phyloP scores from a whole-genome alignment of 2,329 filamentous ascomycete genomes.

The Fonsecaea nubica region DNA sequence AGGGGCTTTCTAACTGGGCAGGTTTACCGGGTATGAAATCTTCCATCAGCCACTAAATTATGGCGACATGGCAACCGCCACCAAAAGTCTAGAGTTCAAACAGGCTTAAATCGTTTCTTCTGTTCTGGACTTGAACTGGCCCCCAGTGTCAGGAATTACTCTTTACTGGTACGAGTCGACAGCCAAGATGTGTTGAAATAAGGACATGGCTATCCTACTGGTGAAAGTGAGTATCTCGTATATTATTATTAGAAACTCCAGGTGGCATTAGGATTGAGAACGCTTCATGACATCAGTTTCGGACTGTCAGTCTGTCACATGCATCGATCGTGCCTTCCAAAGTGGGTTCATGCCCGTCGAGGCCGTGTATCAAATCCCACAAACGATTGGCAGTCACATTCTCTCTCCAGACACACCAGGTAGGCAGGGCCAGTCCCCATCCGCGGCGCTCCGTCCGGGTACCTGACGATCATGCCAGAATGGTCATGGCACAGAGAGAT shows the following conservation, averaged over 20 bases:
- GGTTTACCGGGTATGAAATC: not conserved
- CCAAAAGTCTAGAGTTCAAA: not conserved
- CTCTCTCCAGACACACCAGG: too few species aligned
- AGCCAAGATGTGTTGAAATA: not conserved
- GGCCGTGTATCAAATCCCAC: not conserved
- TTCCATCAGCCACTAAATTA: conserved; percentile 4
- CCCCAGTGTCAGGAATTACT: not conserved
- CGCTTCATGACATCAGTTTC: not conserved
- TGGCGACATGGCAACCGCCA: conserved; percentile 1
- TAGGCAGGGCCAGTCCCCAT: not conserved
- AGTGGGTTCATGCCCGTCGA: too few species aligned
- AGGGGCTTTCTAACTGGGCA: not conserved
- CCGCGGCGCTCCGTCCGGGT: not conserved
- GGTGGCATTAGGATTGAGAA: not conserved
- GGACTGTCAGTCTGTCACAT: not conserved
- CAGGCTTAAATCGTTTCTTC: not conserved
- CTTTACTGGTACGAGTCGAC: not conserved
- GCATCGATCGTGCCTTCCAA: not conserved
- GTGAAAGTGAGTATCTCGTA: too few species aligned
- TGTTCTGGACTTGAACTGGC: not conserved
- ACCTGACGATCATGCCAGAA: not conserved
- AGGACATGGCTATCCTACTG: not conserved
- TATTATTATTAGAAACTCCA: too few species aligned
- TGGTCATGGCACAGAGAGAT: not conserved
- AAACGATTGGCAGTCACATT: not conserved